Conservation (phyloP, 2,329 filamentous ascomycete genomes). For the Sphaerulina vaccinii region DNA sequence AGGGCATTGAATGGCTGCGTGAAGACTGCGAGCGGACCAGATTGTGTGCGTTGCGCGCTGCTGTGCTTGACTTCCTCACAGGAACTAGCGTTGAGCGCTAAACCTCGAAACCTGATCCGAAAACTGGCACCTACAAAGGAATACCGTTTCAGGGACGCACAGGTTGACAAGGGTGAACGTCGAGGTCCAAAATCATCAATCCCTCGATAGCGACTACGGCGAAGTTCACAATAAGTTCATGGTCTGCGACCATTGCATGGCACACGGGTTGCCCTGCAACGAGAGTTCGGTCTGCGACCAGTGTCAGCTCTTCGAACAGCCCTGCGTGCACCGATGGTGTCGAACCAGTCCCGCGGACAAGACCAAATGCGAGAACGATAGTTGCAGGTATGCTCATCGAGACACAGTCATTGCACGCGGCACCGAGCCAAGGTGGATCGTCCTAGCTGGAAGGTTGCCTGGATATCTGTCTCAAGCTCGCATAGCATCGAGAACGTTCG, state of each 20-base stretch:
- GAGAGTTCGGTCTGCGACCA: slow-evolving; percentile 22
- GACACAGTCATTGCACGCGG: neutral
- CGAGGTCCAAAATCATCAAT: no score
- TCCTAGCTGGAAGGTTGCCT: neutral
- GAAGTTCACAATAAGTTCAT: slow-evolving; percentile 14
- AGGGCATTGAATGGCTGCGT: no score
- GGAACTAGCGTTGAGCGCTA: no score
- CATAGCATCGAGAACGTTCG: slow-evolving; percentile 6
- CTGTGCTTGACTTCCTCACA: no score
- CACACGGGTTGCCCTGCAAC: slow-evolving; percentile 17
- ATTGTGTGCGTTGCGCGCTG: no score
- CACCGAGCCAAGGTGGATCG: neutral
- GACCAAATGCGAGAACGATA: neutral
- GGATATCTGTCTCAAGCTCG: neutral
- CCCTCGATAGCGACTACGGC: no score
- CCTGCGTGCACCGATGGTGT: slow-evolving; percentile 20
- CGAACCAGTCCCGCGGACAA: slow-evolving; percentile 5
- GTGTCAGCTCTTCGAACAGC: neutral
- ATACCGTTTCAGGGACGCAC: no score
- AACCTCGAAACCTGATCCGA: no score
- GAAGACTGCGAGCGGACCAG: no score
- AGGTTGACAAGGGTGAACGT: no score
- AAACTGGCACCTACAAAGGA: no score
- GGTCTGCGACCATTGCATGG: slow-evolving; percentile 22
- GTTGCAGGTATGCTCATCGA: slow-evolving; percentile 11